These are phyloP conservation scores for Geotrichum macrosporum DNA, from an alignment of 1,139 yeast genomes.

Conservation along the genomic window DNA sequence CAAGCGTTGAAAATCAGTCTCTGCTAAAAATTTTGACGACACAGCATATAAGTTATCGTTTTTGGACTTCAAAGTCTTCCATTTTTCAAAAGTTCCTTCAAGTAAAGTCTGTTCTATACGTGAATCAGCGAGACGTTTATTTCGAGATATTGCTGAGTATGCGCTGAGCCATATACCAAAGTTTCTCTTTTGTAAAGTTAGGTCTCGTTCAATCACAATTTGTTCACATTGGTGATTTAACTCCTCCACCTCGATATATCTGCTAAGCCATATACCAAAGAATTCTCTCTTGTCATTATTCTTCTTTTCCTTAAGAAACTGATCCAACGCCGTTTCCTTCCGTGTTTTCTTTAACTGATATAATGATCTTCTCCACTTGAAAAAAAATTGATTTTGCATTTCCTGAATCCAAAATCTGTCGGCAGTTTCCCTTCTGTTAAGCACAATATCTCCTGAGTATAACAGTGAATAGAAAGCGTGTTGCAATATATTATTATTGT, in stretches of 20 bases:
- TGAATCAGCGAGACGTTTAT: slow-evolving; percentile 11
- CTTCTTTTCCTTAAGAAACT: neutral
- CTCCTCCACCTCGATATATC: slow-evolving; percentile 9
- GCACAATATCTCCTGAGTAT: slow-evolving; percentile 1
- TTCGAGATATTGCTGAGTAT: slow-evolving; percentile 1
- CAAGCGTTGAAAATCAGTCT: slow-evolving; percentile 4
- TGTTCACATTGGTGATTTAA: slow-evolving; percentile 2
- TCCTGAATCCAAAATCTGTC: neutral
- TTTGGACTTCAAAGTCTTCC: neutral
- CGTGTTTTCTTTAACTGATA: neutral
- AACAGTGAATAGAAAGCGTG: slow-evolving; percentile 12
- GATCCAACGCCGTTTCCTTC: neutral
- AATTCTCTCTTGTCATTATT: neutral
- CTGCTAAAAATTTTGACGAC: neutral
- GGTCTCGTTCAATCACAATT: slow-evolving; percentile 4
- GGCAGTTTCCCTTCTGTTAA: slow-evolving; percentile 5
- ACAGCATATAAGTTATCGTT: slow-evolving; percentile 1
- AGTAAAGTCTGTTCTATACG: neutral
- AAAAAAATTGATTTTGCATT: neutral
- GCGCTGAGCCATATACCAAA: slow-evolving; percentile 6
- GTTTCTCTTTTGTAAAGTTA: neutral
- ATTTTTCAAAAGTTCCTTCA: neutral
- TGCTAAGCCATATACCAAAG: slow-evolving; percentile 9
- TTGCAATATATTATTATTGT: slow-evolving; percentile 8
- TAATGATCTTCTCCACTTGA: slow-evolving; percentile 5